These are phyloP conservation scores for Geum urbanum DNA, from an alignment of 306 rosid species.

Conservation along the genomic window DNA sequence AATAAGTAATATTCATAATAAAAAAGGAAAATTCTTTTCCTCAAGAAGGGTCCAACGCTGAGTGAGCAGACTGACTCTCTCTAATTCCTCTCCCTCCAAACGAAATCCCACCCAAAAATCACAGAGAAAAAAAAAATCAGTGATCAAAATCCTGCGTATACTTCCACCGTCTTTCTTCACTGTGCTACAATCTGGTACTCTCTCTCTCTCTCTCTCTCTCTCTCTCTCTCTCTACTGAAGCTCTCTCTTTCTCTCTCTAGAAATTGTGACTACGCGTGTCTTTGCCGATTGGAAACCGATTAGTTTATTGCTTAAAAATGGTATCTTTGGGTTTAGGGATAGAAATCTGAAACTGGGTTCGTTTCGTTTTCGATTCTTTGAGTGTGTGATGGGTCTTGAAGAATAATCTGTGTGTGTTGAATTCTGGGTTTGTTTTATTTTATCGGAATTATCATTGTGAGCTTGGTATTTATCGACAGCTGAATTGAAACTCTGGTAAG, in stretches of 20 bases:
- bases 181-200: constrained; percentile 16
- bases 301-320: background rate
- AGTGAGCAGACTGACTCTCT: background rate
- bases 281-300: background rate
- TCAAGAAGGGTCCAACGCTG: constrained; percentile 27
- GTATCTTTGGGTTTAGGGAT: constrained; percentile 17
- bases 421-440: background rate
- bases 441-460: background rate
- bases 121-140: background rate
- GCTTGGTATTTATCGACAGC: background rate
- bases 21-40: constrained; percentile 19
- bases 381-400: constrained; percentile 21
- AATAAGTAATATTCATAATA: background rate
- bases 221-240: background rate
- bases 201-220: background rate
- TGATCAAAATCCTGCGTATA: background rate
- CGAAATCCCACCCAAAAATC: constrained; percentile 8
- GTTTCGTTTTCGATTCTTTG: constrained; percentile 18
- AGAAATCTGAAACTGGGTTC: constrained; percentile 17
- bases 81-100: constrained; percentile 13
- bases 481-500: background rate
- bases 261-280: too few relatives aligned
- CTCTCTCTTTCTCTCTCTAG: background rate
- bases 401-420: constrained; percentile 6
- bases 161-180: background rate